Base-by-base conservation (phyloP, 2,329 filamentous ascomycete genomes). In the Zopfia rhizophila region DNA sequence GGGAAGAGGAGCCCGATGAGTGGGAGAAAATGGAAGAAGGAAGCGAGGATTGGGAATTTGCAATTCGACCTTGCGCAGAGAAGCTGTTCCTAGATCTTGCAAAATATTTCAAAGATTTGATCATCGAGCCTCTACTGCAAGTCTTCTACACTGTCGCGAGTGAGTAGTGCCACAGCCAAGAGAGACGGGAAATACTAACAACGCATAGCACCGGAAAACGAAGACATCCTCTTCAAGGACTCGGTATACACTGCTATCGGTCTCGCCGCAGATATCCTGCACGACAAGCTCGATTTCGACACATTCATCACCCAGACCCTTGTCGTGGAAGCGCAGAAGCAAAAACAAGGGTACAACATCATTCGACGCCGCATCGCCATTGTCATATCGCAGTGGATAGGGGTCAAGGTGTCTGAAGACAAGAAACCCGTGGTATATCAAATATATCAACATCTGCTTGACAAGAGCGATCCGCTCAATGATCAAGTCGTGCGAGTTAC, bases 211-310 rank as follows among this genome's bases (percentile, higher is more conserved):
- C 77, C 78, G 4, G 75, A 83, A 8, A 85, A 85, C 50, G 78
- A 79, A 29, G 86, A 94, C 53, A 82, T 97, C 10, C 80, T 94
- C 12, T 85, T 89, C 48, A 97, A 97, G 68, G 94, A 99, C 68
- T 93, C 93, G 0, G 86, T 97, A 1, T 99, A 99, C 66, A 95
- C 90, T 4, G 91, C 93, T 8, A 87, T 99, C 75, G 92, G 93
- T 3, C 80, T 97, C 38, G 85, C 94, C 0, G 90, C 92, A 1
- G 81, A 90, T 2, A 86, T 92, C 27, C 76, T 97, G 12, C 81
- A 87, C 48, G 77, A 86, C 33, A 78, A 84, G 8, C 84, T 97
- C 53, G 89, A 97, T 70, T 97, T 97, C 72, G 88, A 95, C 64
- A 70, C 79, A 1, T 89, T 97, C 63, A 74, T 99, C 28, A 79